Evolutionary conservation across 2,329 filamentous ascomycete species (phyloP).

Genomic region (Davidsoniella eucalypti): DNA sequence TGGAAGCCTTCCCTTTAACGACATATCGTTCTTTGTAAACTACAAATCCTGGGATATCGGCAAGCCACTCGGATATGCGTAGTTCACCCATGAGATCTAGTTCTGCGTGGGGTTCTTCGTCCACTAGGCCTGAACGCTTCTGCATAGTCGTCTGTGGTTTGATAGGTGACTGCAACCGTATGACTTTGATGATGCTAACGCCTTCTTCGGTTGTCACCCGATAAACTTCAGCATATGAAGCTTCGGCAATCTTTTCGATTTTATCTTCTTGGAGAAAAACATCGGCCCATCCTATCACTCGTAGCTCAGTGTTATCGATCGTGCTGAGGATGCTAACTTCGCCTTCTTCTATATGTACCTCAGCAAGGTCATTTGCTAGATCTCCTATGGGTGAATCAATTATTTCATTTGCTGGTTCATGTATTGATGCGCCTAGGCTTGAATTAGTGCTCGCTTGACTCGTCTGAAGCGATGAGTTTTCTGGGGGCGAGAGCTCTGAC

Average conservation of each 20-base stretch:
- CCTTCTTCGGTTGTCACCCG: constrained; percentile 41
- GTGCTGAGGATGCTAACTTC: constrained; percentile 9
- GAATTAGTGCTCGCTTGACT: no score
- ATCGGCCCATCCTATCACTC: constrained; percentile 38
- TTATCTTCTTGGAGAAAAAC: constrained; percentile 35
- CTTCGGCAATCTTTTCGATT: constrained; percentile 49
- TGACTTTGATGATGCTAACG: constrained; percentile 49
- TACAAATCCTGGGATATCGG: constrained; percentile 48
- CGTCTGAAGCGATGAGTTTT: background rate
- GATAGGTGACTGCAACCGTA: constrained; percentile 41
- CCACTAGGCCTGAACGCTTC: constrained; percentile 35
- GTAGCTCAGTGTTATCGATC: constrained; percentile 18
- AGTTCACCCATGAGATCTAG: constrained; percentile 41
- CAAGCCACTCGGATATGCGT: constrained; percentile 45
- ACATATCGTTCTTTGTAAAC: constrained; percentile 49
- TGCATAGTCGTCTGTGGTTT: constrained; percentile 41
- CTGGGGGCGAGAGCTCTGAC: background rate
- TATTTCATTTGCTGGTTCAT: no score
- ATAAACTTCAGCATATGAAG: constrained; percentile 50
- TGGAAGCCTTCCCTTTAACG: constrained; percentile 38
- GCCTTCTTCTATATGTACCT: background rate
- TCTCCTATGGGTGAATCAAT: background rate
- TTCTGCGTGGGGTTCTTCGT: constrained; percentile 40
- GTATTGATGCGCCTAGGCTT: no score
- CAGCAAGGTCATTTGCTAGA: background rate